Conservation (phyloP, 1,139 yeast species). For the Kodamaea plutei region DNA sequence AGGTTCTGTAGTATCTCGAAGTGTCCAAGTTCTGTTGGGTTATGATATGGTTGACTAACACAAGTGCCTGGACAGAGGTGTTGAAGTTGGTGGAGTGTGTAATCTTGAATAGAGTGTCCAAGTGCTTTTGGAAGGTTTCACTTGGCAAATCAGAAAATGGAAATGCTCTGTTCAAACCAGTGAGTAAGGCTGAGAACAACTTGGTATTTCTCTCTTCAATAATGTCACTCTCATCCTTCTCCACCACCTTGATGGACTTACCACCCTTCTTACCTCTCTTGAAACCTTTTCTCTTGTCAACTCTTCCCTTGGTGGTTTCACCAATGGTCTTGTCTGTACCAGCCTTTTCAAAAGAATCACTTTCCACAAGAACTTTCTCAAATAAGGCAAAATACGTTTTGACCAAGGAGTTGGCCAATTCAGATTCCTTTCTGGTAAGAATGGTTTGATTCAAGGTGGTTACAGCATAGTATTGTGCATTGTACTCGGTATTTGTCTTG, state of each 20-base stretch:
- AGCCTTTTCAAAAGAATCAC: conserved; percentile 47
- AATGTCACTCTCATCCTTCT: conserved; percentile 65
- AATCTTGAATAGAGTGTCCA: conserved; percentile 80
- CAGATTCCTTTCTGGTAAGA: conserved; percentile 69
- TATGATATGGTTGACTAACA: conserved; percentile 74
- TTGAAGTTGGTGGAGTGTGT: conserved; percentile 94
- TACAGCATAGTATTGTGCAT: conserved; percentile 81
- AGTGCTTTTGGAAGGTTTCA: conserved; percentile 69
- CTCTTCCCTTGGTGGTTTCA: conserved; percentile 45
- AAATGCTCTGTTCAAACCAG: conserved; percentile 95
- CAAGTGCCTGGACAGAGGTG: conserved; percentile 89
- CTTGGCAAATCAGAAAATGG: conserved; percentile 82
- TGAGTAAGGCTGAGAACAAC: conserved; percentile 82
- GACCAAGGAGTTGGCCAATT: conserved; percentile 74
- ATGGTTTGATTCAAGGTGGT: conserved; percentile 92
- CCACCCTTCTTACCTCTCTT: conserved; percentile 74
- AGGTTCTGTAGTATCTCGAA: conserved; percentile 81
- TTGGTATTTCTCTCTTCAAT: conserved; percentile 82
- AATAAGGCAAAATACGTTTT: conserved; percentile 84
- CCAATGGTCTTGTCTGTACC: conserved; percentile 33
- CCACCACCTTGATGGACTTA: conserved; percentile 59
- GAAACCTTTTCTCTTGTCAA: conserved; percentile 49
- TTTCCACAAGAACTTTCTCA: conserved; percentile 73
- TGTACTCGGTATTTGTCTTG: conserved; percentile 75
- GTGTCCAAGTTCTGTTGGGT: conserved; percentile 51